A percentile compares a stretch with the other conserved stretches of the same genome.
These are phyloP conservation scores for Verticillium longisporum DNA, from an alignment of 2,329 filamentous ascomycete species.

Conservation along the genomic window DNA sequence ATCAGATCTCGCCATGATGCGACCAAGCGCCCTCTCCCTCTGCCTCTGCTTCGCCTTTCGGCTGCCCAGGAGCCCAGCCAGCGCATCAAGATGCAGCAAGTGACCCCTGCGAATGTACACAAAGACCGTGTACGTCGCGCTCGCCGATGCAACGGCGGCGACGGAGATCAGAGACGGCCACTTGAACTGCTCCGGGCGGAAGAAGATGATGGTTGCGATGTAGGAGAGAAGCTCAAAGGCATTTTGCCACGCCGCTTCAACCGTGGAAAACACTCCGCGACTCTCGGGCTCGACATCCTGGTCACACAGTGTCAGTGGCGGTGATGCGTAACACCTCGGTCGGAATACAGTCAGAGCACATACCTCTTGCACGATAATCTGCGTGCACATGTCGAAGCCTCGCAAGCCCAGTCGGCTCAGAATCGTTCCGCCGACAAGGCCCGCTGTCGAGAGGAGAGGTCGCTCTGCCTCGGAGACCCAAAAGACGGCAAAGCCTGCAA, in stretches of 20 bases:
- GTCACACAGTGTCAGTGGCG: background rate
- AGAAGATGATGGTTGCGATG: slow-evolving; percentile 57
- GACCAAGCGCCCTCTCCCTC: background rate
- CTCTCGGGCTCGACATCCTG: slow-evolving; percentile 46
- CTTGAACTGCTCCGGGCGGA: slow-evolving; percentile 55
- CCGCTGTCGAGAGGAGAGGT: slow-evolving; percentile 31
- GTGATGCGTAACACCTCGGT: too few relatives aligned
- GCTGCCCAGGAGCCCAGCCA: background rate
- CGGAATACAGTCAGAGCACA: slow-evolving; percentile 10
- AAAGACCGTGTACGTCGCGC: slow-evolving; percentile 46
- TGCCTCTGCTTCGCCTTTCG: background rate
- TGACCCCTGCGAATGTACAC: slow-evolving; percentile 22
- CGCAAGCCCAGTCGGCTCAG: slow-evolving; percentile 54
- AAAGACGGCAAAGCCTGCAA: slow-evolving; percentile 21
- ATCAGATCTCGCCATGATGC: background rate
- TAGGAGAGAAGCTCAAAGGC: slow-evolving; percentile 64
- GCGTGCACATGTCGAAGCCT: slow-evolving; percentile 54
- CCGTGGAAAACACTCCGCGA: slow-evolving; percentile 62
- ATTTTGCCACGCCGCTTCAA: slow-evolving; percentile 63
- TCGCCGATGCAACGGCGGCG: slow-evolving; percentile 40
- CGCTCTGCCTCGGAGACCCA: slow-evolving; percentile 10
- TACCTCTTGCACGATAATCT: slow-evolving; percentile 56
- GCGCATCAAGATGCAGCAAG: background rate
- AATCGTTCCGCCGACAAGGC: slow-evolving; percentile 42
- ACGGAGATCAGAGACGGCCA: slow-evolving; percentile 56